phyloP scores from a whole-genome alignment of 2,329 filamentous ascomycete species.

The Aspergillus sp. region DNA sequence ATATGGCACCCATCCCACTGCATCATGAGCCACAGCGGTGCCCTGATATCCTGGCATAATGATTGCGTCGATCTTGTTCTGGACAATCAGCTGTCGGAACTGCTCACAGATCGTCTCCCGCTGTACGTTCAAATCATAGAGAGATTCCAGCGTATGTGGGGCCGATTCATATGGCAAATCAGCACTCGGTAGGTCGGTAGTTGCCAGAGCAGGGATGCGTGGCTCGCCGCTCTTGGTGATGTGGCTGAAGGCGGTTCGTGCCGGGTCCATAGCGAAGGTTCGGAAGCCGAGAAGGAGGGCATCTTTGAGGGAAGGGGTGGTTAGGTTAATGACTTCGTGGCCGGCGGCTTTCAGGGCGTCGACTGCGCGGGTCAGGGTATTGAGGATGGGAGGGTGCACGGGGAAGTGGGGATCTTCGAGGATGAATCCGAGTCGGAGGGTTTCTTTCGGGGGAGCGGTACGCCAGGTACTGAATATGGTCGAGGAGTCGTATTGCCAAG shows the following conservation, averaged over 20 bases:
- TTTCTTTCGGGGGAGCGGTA: neutral
- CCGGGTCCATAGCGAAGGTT: neutral
- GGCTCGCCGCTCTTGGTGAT: neutral
- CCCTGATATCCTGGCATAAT: neutral
- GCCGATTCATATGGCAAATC: neutral
- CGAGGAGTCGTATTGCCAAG: slow-evolving; percentile 15
- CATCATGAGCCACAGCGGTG: neutral
- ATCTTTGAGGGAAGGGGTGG: neutral
- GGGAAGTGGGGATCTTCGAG: slow-evolving; percentile 7
- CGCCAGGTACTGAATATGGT: slow-evolving; percentile 2
- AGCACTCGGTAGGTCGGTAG: neutral
- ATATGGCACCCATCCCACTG: neutral
- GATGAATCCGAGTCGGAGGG: slow-evolving; percentile 2
- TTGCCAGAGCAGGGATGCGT: neutral
- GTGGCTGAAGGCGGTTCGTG: neutral
- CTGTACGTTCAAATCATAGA: neutral
- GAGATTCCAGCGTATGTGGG: neutral
- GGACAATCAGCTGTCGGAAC: neutral
- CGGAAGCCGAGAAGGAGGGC: neutral
- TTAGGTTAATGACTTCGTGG: neutral
- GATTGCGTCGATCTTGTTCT: neutral
- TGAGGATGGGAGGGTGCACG: slow-evolving; percentile 4
- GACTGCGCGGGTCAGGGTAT: neutral
- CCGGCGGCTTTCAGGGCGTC: neutral
- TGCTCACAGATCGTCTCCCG: neutral